Evolutionary conservation across 495 filamentous ascomycete genomes (phyloP), one percentile per base, ranked within the genome.

Genomic region (Pyrenopolyporus hunteri): DNA sequence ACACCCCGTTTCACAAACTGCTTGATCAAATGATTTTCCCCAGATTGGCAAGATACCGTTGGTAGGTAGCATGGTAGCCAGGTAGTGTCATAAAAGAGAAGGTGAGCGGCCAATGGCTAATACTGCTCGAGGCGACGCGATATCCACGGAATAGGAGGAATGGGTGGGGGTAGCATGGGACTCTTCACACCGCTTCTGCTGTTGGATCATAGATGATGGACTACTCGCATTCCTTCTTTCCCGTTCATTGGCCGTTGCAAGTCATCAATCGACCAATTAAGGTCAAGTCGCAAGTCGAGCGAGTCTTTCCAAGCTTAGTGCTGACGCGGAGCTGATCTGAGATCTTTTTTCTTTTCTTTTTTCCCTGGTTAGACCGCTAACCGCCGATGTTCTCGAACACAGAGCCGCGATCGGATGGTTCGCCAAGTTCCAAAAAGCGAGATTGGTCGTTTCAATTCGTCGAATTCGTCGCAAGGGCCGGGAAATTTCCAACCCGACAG

Each of bases 181-280:
- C 29, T 49, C 35, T 49, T 59, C 55, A 59, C 61, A 64, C 61
- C 61, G 61, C 61, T 46, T 39, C 37, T 59, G 49, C 44, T 16
- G 55, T 54, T 44, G 49, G 54, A 36, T 57, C 14, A 39, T 36
- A 37, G 51, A 48, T 52, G 20, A 31, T 42, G 37, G 44, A 16
- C 59, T 45, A 36, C 26, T 56, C 16, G 19, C 51, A 4, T 49
- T 35, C 13, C 23, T 28, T 26, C 29, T 14, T 14, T 46, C 47
- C 45, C 59, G 53, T 47, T 23, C 39, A 37, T 57, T 46, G 46
- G 53, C 48, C 53, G n/a, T 46, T 58, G 47, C 45, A 29, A 33
- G 17, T 32, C 50, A 20, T 9, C 10, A 52, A 45, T 17, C 54
- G 14, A 23, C 59, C 54, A 58, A 28, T 57, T 25, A 51, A 43